Evolutionary conservation across 1,139 yeast species (phyloP), one percentile per base, ranked within the genome.

Genomic region (Scheffersomyces titani): DNA sequence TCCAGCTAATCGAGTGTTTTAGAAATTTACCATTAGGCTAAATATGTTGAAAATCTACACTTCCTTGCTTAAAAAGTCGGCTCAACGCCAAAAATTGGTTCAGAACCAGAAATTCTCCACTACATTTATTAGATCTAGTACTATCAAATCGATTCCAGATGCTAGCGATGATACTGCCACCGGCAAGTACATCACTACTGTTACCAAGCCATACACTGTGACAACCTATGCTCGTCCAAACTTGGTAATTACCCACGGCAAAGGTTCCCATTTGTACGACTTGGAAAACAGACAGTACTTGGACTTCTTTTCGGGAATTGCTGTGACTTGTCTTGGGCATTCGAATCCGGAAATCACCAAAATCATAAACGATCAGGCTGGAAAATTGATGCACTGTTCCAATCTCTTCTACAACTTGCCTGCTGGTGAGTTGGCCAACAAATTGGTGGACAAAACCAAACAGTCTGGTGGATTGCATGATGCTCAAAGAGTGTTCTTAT

Each of bases 321-420:
- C 99, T 0, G 99, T 94, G 18, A 93, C 97, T n/a, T 88, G 90
- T 1, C 78, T 94, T 61, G 99, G 99, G 3, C 99, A 94, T 71
- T 79, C 92, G 44, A 83, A 94, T 66, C 86, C 87, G 5, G 88
- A 86, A 60, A 81, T 94, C 48, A 82, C 96, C 5, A 77, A 88
- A 57, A 84, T 94, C 59, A 71, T 92, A 59, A 72, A 76, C 56
- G 88, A 89, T 51, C 99, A 94, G 73, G 85, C 94, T 1, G 72
- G 74, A 47, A 86, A 88, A 13, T 77, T 94, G 62, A 80, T 92
- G 57, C 99, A 94, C 69, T 84, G 92, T 60, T 90, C 97, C 5
- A 94, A 94, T 68, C 77, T 94, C 62, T 93, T 87, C 75, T 88
- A 90, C 72, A 93, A 93, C 68, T 79, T 89, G 57, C 92, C 92